Base-by-base conservation (phyloP, 768 basidiomycete genomes). In the Pulveroboletus ravenelii region DNA sequence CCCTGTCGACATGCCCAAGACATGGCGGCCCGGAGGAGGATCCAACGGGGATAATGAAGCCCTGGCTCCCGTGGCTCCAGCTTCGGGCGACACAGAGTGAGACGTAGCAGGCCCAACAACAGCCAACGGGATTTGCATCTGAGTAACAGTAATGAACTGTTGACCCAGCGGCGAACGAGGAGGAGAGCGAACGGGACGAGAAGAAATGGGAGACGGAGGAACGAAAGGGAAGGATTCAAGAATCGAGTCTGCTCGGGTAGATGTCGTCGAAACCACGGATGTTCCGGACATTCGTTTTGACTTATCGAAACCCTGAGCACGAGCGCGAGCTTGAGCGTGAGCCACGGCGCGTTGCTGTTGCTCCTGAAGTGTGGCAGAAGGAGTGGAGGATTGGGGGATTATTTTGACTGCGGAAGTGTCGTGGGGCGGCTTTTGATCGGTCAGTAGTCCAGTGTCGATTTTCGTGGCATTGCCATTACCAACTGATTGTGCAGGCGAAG, bases 171-270 rank as follows among this genome's bases (percentile, higher is more conserved):
- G 87, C 10, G 88, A 89, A 50, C 82, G 81, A 34, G 85, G 85
- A 6, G 87, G 87, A 3, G 86, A 82, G 53, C 87, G 76, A 58
- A 82, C 72, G 10, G 88, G 89, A 47, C 85, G 76, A 57, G 87
- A 81, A n/a, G 88, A 89, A 52, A 92, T 90, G 6, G 90, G 90
- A 8, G 89, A 90, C 1, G 90, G 90, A 20, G 90, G 90, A 9
- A 93, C 89, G 64, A 93, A 91, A 32, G 87, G 88, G 75, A 93
- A 93, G 13, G 81, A 84, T 67, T 90, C 89, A 25, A 92, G 75
- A 57, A 92, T 89, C 3, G 89, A 91, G 62, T 92, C 89, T 25
- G 88, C 87, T 43, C 79, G 78, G 3, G 85, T 85, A 10, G 86
- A 86, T 13, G 85, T 72, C 12, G 80, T 80, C 30, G 84, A 85